Base-by-base conservation (phyloP, 2,329 filamentous ascomycete genomes). In the Tolypocladium capitatum region DNA sequence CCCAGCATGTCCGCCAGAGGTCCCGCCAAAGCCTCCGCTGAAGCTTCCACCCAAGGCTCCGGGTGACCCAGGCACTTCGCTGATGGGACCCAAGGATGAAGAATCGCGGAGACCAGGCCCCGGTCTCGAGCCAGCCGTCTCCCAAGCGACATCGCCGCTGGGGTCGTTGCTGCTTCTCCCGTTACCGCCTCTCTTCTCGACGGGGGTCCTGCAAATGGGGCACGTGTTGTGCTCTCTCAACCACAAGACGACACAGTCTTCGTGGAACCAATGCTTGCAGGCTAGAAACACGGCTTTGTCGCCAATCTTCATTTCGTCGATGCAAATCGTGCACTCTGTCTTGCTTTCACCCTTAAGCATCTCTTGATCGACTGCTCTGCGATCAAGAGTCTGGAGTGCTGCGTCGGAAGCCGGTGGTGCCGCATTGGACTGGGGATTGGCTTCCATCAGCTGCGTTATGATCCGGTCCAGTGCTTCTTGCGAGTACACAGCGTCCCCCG, bases 261-360 rank as follows among this genome's bases (percentile, higher is more conserved):
- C 82, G 59, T 96, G 91, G 63, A 95, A 97, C 87, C 88, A 95
- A 60, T 98, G 92, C 50, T 80, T 84, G 67, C 92, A 98, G 0
- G 89, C 89, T 45, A 98, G 67, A 42, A 83, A 75, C 0, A 85
- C 78, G 5, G 91, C 86, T 60, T 86, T 80, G 30, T 86, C 81
- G 11, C 81, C 84, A 33, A 85, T 60, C 27, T 78, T 74, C 52
- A 94, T 83, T 28, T 86, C 78, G 48, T 96, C 89, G 71, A 97
- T 94, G 66, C 92, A 98, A 49, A 98, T 95, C 33, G 86, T 90
- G 63, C 92, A 98, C 60, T 96, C 90, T 38, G 81, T 83, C 49
- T 84, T 86, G 7, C 75, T 76, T 47, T 80, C 77, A 0, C 69
- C 61, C 1, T 72, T 75, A 6, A 94, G 70, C 76, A 94, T 83